Evolutionary conservation across 768 basidiomycete species (phyloP).

Genomic region (Heimioporus sp.): DNA sequence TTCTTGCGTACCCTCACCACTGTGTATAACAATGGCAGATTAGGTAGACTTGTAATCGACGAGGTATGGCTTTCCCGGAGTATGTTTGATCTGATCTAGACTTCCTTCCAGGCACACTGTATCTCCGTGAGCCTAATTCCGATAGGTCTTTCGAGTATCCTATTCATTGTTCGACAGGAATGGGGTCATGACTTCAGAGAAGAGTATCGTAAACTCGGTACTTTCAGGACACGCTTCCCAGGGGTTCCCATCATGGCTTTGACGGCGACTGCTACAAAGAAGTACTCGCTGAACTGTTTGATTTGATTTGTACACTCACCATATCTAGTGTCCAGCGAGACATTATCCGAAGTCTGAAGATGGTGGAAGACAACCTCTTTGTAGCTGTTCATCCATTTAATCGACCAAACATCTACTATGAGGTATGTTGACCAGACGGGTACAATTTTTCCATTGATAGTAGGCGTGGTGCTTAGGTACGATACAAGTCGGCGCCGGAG

Average conservation of each 20-base stretch:
- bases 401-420: slow-evolving; percentile 76
- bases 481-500: slow-evolving; percentile 56
- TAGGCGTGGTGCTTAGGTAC: slow-evolving; percentile 42
- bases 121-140: slow-evolving; percentile 57
- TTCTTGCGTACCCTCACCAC: slow-evolving; percentile 49
- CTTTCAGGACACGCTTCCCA: slow-evolving; percentile 63
- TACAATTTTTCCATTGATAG: neutral
- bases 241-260: slow-evolving; percentile 84
- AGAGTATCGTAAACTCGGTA: slow-evolving; percentile 71
- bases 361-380: slow-evolving; percentile 55
- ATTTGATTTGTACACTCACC: slow-evolving; percentile 1
- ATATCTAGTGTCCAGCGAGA: slow-evolving; percentile 65
- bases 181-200: slow-evolving; percentile 83
- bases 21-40: slow-evolving; percentile 51
- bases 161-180: slow-evolving; percentile 45
- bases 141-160: neutral
- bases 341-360: slow-evolving; percentile 63
- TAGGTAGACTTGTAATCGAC: slow-evolving; percentile 78
- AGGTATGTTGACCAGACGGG: slow-evolving; percentile 40
- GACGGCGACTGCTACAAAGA: slow-evolving; percentile 77
- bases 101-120: slow-evolving; percentile 64
- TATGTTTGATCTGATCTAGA: slow-evolving; percentile 3
- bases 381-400: slow-evolving; percentile 80
- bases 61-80: slow-evolving; percentile 47
- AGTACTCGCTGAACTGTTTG: slow-evolving; percentile 33